Evolutionary conservation across 495 filamentous ascomycete genomes (phyloP).

Genomic region (Extremus antarcticus): DNA sequence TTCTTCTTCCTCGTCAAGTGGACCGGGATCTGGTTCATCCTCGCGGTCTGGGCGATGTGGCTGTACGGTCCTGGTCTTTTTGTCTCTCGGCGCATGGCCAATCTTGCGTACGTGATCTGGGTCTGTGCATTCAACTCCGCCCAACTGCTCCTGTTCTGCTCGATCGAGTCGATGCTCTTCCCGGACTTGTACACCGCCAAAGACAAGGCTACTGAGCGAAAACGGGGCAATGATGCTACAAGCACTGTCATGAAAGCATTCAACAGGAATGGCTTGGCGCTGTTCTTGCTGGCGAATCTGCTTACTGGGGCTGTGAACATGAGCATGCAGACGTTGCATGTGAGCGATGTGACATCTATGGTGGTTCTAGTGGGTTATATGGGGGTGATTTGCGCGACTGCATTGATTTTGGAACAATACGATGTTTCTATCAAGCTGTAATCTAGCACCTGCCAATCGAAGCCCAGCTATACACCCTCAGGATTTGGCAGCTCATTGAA

Average conservation of each 20-base stretch:
- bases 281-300: slow-evolving; percentile 84
- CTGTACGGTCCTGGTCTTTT: slow-evolving; percentile 58
- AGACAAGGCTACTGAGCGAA: slow-evolving; percentile 41
- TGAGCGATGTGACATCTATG: slow-evolving; percentile 52
- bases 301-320: slow-evolving; percentile 84
- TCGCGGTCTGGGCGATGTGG: slow-evolving; percentile 57
- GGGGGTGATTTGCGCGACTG: slow-evolving; percentile 50
- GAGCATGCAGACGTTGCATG: slow-evolving; percentile 66
- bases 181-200: slow-evolving; percentile 50
- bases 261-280: slow-evolving; percentile 75
- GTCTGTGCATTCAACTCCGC: slow-evolving; percentile 74
- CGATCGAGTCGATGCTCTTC: slow-evolving; percentile 67
- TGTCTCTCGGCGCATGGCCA: slow-evolving; percentile 82
- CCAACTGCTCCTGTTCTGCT: slow-evolving; percentile 66
- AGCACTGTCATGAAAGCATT: slow-evolving; percentile 69
- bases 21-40: slow-evolving; percentile 51
- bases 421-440: slow-evolving; percentile 70
- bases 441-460: no score
- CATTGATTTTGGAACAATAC: slow-evolving; percentile 57
- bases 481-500: neutral
- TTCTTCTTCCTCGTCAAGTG: slow-evolving; percentile 49
- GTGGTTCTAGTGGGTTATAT: slow-evolving; percentile 64
- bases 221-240: slow-evolving; percentile 53
- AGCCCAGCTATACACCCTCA: no score
- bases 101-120: slow-evolving; percentile 91